These are phyloP conservation scores for Vachellia pachyceras DNA, from an alignment of 306 rosid species.

Conservation along the genomic window DNA sequence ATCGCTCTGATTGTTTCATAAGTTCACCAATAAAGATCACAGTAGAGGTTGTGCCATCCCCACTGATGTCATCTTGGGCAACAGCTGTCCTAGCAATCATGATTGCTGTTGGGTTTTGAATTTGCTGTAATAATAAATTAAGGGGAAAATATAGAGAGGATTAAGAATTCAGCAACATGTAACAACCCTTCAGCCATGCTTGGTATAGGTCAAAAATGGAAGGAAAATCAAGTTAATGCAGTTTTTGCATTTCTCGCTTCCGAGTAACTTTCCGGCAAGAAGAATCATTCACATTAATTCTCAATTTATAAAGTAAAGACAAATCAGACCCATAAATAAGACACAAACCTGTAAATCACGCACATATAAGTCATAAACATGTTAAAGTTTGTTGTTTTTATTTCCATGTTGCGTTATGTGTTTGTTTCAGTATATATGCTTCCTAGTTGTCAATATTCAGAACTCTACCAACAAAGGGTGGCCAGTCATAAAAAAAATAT, in stretches of 20 bases:
- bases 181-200: not conserved
- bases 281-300: not conserved
- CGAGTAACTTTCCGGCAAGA: not conserved
- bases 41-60: conserved; percentile 97
- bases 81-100: conserved; percentile 98
- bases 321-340: not conserved
- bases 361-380: not conserved
- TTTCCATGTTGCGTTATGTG: not conserved
- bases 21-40: conserved; percentile 96
- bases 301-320: not conserved
- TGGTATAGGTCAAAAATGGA: not conserved
- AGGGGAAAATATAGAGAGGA: not conserved
- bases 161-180: not conserved
- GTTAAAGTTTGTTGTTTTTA: not conserved
- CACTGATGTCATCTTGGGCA: conserved; percentile 94
- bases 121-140: conserved; percentile 66
- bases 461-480: not conserved
- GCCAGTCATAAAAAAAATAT: not conserved
- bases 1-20: conserved; percentile 94
- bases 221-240: not conserved
- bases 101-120: conserved; percentile 96
- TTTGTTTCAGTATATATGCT: not conserved
- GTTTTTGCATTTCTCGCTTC: not conserved
- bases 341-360: not conserved
- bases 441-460: not conserved